These are phyloP conservation scores for Glycyrrhiza uralensis DNA, from an alignment of 306 rosid genomes.

Conservation along the genomic window DNA sequence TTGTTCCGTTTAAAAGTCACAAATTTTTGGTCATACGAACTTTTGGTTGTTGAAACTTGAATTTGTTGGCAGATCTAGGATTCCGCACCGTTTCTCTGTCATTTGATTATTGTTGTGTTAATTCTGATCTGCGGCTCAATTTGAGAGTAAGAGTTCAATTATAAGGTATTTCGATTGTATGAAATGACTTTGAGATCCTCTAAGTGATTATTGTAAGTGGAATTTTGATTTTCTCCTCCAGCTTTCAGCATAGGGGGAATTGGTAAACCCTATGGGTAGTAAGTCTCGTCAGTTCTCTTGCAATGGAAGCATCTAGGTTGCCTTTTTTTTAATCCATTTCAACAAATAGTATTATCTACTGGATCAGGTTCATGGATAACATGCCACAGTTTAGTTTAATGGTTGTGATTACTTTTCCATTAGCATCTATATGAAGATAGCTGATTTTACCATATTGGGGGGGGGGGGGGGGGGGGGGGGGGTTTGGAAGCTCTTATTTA, in stretches of 20 bases:
- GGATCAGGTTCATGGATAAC: neutral
- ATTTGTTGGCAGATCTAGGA: slow-evolving; percentile 18
- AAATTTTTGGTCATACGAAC: neutral
- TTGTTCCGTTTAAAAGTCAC: neutral
- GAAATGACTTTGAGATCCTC: neutral
- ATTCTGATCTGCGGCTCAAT: neutral
- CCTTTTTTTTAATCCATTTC: neutral
- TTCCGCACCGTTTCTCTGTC: neutral
- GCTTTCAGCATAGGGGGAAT: too few relatives aligned
- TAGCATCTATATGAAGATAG: neutral
- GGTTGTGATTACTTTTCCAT: neutral
- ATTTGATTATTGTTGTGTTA: neutral
- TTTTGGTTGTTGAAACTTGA: neutral
- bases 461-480: too few relatives aligned
- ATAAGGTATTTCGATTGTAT: neutral
- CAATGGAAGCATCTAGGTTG: neutral
- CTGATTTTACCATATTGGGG: neutral
- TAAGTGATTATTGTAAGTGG: too few relatives aligned
- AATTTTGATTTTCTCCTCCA: too few relatives aligned
- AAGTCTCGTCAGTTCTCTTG: neutral
- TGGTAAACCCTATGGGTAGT: too few relatives aligned
- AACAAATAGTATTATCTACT: neutral
- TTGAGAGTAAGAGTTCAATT: neutral
- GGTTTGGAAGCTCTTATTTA: too few relatives aligned
- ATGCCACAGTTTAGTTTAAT: neutral